These are phyloP conservation scores for Arbutus unedo DNA, from an alignment of 148 eudicot genomes.

Conservation along the genomic window DNA sequence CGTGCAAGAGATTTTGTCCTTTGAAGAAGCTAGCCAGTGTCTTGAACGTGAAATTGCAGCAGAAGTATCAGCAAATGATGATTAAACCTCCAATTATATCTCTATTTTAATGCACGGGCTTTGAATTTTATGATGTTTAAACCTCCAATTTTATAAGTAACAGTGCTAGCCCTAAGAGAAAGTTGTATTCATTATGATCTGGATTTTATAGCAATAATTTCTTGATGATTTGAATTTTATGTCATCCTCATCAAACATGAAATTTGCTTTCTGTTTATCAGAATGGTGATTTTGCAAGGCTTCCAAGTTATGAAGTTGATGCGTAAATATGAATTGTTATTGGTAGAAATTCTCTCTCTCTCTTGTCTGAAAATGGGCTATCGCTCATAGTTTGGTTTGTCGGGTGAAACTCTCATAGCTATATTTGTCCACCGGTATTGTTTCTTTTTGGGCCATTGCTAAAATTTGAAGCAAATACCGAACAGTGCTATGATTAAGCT, in stretches of 20 bases:
- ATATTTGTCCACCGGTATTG: too few relatives aligned
- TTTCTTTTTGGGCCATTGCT: too few relatives aligned
- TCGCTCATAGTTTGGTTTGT: too few relatives aligned
- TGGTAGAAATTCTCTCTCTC: not conserved
- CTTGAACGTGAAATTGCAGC: slow-evolving; percentile 48
- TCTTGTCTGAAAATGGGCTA: too few relatives aligned
- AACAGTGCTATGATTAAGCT: too few relatives aligned
- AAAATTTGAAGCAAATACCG: too few relatives aligned
- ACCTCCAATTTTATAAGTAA: too few relatives aligned
- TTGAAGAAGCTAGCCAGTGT: slow-evolving; percentile 54
- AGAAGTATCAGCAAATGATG: slow-evolving; percentile 2
- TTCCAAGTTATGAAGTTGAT: not conserved
- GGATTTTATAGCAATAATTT: not conserved
- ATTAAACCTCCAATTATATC: slow-evolving; percentile 1
- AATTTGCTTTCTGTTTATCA: not conserved
- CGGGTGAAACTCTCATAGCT: too few relatives aligned
- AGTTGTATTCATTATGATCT: too few relatives aligned
- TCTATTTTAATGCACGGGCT: too few relatives aligned
- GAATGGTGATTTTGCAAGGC: not conserved
- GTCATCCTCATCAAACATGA: not conserved
- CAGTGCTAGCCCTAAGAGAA: not conserved
- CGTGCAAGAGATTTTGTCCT: slow-evolving; percentile 48
- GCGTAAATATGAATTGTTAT: not conserved
- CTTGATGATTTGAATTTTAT: not conserved
- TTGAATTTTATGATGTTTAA: too few relatives aligned